A percentile compares a stretch with the other conserved stretches of the same genome.
phyloP scores from a whole-genome alignment of 106 monocot genomes.

The Dioscorea dumetorum region DNA sequence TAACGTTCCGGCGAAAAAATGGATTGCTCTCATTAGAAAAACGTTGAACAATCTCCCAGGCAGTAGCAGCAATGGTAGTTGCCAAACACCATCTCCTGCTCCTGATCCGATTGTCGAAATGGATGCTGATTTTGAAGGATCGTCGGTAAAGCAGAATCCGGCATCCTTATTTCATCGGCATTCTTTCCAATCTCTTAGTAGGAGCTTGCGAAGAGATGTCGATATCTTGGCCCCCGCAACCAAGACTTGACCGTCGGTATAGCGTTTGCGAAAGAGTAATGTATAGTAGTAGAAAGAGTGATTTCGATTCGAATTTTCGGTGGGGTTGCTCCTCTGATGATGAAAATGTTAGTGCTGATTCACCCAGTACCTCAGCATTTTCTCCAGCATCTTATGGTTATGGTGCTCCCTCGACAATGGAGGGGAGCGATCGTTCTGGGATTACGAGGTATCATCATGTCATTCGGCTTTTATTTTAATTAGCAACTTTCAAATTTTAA shows the following conservation, averaged over 20 bases:
- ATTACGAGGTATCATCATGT: constrained; percentile 28
- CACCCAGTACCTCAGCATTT: constrained; percentile 31
- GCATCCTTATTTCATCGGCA: constrained; percentile 50
- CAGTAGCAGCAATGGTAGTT: constrained; percentile 18
- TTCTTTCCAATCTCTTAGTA: constrained; percentile 49
- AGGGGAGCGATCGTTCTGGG: constrained; percentile 37
- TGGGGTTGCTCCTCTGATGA: constrained; percentile 49
- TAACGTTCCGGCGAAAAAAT: constrained; percentile 64
- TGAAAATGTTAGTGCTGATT: constrained; percentile 29
- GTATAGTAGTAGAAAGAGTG: constrained; percentile 48
- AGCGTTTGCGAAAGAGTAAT: constrained; percentile 52
- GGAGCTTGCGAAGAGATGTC: constrained; percentile 54
- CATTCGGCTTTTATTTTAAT: no score
- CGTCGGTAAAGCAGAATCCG: constrained; percentile 35
- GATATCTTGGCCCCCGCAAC: constrained; percentile 31
- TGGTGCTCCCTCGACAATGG: constrained; percentile 24
- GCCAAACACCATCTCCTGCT: constrained; percentile 55
- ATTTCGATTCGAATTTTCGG: constrained; percentile 45
- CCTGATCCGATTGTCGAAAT: constrained; percentile 51
- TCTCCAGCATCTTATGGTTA: constrained; percentile 48
- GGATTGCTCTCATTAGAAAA: constrained; percentile 57
- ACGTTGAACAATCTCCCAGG: constrained; percentile 60
- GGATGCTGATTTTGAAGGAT: constrained; percentile 52
- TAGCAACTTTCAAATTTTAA: no score
- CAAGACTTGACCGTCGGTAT: constrained; percentile 33